Base-by-base conservation (phyloP, 2,329 filamentous ascomycete genomes). In the Penicillium sp. region DNA sequence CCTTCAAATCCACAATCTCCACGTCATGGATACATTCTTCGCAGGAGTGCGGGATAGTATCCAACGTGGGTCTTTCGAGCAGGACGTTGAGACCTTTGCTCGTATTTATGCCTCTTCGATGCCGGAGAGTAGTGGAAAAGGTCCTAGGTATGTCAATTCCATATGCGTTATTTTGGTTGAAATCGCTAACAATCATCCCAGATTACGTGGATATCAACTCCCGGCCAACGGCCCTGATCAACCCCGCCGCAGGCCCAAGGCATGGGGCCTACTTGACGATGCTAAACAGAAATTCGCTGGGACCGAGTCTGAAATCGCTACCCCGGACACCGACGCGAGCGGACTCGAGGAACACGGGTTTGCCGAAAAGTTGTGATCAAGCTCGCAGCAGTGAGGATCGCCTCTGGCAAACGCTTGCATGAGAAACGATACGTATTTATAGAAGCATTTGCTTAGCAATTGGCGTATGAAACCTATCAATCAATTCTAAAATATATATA, bases 1-100 rank as follows among this genome's bases (percentile, higher is more conserved):
- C 8, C 81, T 99, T 8, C 93, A 97, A 73, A 83, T 96, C 4
- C 94, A 99, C 77, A 99, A 99, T 72, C 87, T 96, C 72, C 82
- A 87, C 60, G 77, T 89, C 8, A 75, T 96, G 53, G 82, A 84
- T 45, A 68, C 77, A 0, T 96, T 97, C 78, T 96, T 97, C 73
- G 74, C 78, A 0, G 83, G 81, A 0, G 79, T 96, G 7, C 86
- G 93, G 21, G 70, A 75, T 1, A 86, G 86, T 55, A 87, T 97
- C 17, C 72, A 74, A 35, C 73, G 73, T 0, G 81, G 77, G 7
- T 84, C 77, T 19, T 88, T 83, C 61, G 82, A 85, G 3, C 66
- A 78, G 3, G 83, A 88, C 23, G 68, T 77, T 0, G 75, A 78
- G 1, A 77, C 73, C 0, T 97, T 97, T 68, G 83, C 85, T 53